phyloP scores from a whole-genome alignment of 306 rosid genomes.

The Quillaja saponaria region DNA sequence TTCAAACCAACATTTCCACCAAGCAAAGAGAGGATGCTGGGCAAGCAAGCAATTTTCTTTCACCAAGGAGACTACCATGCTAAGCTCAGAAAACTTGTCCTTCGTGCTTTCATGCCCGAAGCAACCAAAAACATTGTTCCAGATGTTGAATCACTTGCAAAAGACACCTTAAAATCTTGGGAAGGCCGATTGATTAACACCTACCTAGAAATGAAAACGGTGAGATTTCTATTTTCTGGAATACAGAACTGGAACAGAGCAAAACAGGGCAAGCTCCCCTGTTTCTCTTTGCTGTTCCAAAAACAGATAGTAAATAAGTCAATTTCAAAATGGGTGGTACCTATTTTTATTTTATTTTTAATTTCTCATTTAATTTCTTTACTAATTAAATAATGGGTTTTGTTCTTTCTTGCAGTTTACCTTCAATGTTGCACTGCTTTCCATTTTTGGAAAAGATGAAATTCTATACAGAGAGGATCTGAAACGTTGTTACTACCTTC shows the following conservation, averaged over 20 bases:
- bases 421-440: conserved; percentile 82
- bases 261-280: conserved; percentile 22
- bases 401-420: conserved; percentile 57
- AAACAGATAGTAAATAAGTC: not conserved
- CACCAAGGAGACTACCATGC: conserved; percentile 93
- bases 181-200: conserved; percentile 67
- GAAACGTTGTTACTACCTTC: conserved; percentile 74
- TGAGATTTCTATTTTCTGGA: conserved; percentile 26
- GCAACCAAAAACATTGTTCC: conserved; percentile 53
- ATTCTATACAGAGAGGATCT: conserved; percentile 70
- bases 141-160: conserved; percentile 69
- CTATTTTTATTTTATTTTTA: not conserved
- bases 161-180: conserved; percentile 61
- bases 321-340: not conserved
- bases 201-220: conserved; percentile 88
- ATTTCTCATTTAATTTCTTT: not conserved
- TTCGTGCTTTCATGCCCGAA: conserved; percentile 83
- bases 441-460: conserved; percentile 85
- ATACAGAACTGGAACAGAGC: not conserved
- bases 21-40: conserved; percentile 95
- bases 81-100: conserved; percentile 79
- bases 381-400: conserved; percentile 14
- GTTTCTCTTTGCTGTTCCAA: not conserved
- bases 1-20: conserved; percentile 96
- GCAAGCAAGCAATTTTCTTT: conserved; percentile 88